Evolutionary conservation across 441 rosid species (phyloP).

Genomic region (Mallotus japonicus): DNA sequence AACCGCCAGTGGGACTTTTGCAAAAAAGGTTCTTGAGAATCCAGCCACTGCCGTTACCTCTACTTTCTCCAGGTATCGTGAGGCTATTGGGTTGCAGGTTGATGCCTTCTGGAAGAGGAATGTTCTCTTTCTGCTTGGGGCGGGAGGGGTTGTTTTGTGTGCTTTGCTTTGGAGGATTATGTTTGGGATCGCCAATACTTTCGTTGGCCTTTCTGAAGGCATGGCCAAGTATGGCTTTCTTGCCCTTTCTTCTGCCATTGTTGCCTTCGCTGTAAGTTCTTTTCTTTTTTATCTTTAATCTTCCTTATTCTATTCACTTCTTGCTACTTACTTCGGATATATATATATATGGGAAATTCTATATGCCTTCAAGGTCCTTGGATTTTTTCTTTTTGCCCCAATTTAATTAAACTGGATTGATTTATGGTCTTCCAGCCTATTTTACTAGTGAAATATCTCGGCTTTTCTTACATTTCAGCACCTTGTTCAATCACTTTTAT

Average conservation of each 20-base stretch:
- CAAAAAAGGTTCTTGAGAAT: conserved; percentile 51
- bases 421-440: too few relatives aligned
- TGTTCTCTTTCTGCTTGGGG: conserved; percentile 58
- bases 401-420: too few relatives aligned
- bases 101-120: conserved; percentile 77
- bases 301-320: conserved; percentile 7
- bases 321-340: background rate
- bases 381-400: too few relatives aligned
- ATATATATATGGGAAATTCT: too few relatives aligned
- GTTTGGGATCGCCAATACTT: conserved; percentile 82
- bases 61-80: conserved; percentile 53
- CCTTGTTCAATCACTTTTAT: too few relatives aligned
- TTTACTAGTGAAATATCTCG: too few relatives aligned
- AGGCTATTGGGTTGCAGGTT: conserved; percentile 69
- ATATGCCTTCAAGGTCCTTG: too few relatives aligned
- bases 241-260: conserved; percentile 84
- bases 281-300: background rate
- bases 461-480: too few relatives aligned
- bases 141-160: conserved; percentile 59
- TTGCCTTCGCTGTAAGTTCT: conserved; percentile 72
- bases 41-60: conserved; percentile 51
- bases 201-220: conserved; percentile 82
- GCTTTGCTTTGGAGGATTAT: conserved; percentile 80
- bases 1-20: conserved; percentile 39
- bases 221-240: conserved; percentile 92